Conservation (phyloP, 495 filamentous ascomycete genomes). For the Podospora bellae-mahoneyi region DNA sequence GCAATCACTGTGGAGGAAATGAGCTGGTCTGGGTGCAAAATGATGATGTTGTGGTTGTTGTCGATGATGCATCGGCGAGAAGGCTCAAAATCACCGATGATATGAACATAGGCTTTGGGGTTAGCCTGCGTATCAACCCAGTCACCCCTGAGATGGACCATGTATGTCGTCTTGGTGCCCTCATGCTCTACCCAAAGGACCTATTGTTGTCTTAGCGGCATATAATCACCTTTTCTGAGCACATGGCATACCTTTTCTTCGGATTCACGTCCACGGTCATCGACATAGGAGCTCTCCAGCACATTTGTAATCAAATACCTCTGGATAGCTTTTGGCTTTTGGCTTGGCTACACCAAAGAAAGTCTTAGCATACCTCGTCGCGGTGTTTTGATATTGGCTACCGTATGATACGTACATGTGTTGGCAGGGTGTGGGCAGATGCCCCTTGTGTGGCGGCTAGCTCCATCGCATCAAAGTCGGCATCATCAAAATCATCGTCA, state of each 20-base stretch:
- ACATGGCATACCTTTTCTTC: constrained; percentile 64
- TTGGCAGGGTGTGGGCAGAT: constrained; percentile 24
- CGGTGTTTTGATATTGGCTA: constrained; percentile 18
- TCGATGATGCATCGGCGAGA: constrained; percentile 68
- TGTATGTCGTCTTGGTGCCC: constrained; percentile 58
- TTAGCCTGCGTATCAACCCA: constrained; percentile 78
- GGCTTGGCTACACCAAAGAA: constrained; percentile 40
- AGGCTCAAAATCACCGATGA: constrained; percentile 73
- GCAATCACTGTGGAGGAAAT: constrained; percentile 91
- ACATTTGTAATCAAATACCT: constrained; percentile 75
- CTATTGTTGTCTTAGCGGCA: constrained; percentile 40
- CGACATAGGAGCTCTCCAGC: constrained; percentile 61
- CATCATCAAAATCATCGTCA: constrained; percentile 62
- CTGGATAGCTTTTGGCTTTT: constrained; percentile 69
- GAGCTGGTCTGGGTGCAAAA: constrained; percentile 92
- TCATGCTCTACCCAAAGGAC: constrained; percentile 75
- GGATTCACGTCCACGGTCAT: constrained; percentile 55
- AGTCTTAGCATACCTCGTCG: constrained; percentile 42
- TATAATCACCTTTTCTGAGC: neutral
- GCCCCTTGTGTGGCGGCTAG: constrained; percentile 52
- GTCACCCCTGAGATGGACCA: constrained; percentile 73
- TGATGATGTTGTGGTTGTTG: constrained; percentile 77
- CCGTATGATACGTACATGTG: constrained; percentile 50
- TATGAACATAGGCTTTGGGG: constrained; percentile 71
- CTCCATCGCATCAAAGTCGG: constrained; percentile 64